These are phyloP conservation scores for Digitaria exilis DNA, from an alignment of 202 grass and related monocot genomes.

Conservation along the genomic window DNA sequence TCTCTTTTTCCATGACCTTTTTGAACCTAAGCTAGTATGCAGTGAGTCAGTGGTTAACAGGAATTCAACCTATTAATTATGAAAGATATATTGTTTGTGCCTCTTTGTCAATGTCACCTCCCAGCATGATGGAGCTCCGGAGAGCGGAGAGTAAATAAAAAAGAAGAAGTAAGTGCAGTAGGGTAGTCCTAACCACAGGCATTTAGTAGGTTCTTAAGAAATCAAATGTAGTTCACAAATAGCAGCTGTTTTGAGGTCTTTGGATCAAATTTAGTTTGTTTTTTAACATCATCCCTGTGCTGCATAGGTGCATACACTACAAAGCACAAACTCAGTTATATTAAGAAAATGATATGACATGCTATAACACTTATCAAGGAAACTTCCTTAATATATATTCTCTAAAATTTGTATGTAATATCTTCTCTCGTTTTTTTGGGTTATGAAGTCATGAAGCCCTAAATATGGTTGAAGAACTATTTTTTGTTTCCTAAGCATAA, in stretches of 20 bases:
- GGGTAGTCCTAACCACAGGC: too few species aligned
- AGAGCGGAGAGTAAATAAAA: too few species aligned
- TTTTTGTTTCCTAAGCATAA: not conserved
- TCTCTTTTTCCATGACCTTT: not conserved
- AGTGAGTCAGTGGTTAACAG: not conserved
- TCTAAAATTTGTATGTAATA: not conserved
- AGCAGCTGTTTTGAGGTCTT: not conserved
- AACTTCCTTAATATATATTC: not conserved
- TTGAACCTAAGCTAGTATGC: not conserved
- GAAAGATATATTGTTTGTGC: not conserved
- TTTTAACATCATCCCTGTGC: not conserved
- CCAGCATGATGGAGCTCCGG: too few species aligned
- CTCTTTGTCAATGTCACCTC: not conserved
- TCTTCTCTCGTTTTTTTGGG: not conserved
- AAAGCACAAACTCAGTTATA: not conserved
- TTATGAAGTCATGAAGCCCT: not conserved
- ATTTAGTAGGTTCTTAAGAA: too few species aligned
- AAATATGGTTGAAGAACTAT: not conserved
- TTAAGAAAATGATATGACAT: not conserved
- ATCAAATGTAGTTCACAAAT: not conserved
- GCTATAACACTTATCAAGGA: not conserved
- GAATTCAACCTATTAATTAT: not conserved
- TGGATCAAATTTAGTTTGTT: not conserved
- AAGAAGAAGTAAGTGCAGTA: too few species aligned
- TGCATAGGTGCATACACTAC: not conserved